Conservation (phyloP, 2,329 filamentous ascomycete genomes). For the Dothidotthia symphoricarpi region DNA sequence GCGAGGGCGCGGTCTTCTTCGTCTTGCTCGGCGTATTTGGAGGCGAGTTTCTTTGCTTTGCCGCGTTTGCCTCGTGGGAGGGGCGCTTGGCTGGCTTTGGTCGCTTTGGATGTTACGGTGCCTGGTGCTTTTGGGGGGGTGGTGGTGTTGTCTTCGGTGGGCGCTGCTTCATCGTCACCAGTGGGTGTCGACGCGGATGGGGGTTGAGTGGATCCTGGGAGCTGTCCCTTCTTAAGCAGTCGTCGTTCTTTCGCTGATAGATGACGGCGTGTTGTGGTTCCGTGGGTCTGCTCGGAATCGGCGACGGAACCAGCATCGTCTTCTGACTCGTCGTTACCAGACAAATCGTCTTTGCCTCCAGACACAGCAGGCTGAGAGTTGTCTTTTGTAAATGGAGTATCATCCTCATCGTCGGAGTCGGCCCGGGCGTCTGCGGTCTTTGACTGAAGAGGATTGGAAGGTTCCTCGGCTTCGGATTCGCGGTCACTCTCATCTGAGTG, state of each 20-base stretch:
- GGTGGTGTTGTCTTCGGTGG: constrained; percentile 16
- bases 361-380: constrained; percentile 11
- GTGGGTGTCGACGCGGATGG: constrained; percentile 15
- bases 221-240: constrained; percentile 39
- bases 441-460: constrained; percentile 44
- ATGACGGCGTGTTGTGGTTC: constrained; percentile 30
- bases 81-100: constrained; percentile 30
- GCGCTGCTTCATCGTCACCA: constrained; percentile 37
- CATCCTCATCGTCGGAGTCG: constrained; percentile 28
- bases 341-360: constrained; percentile 6
- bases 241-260: constrained; percentile 42
- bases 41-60: constrained; percentile 82
- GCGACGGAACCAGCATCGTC: constrained; percentile 30
- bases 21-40: constrained; percentile 91
- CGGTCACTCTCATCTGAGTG: constrained; percentile 40
- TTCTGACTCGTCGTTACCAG: constrained; percentile 16
- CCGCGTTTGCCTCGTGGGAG: constrained; percentile 68
- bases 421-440: constrained; percentile 9
- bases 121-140: constrained; percentile 19
- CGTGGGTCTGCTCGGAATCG: constrained; percentile 27
- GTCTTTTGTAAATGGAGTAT: constrained; percentile 9
- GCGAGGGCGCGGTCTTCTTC: constrained; percentile 86
- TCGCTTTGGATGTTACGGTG: constrained; percentile 30
- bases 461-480: constrained; percentile 32
- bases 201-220: constrained; percentile 12